A percentile compares a stretch with the other conserved stretches of the same genome.
phyloP scores from a whole-genome alignment of 306 rosid genomes.

The Rosa lucieae region DNA sequence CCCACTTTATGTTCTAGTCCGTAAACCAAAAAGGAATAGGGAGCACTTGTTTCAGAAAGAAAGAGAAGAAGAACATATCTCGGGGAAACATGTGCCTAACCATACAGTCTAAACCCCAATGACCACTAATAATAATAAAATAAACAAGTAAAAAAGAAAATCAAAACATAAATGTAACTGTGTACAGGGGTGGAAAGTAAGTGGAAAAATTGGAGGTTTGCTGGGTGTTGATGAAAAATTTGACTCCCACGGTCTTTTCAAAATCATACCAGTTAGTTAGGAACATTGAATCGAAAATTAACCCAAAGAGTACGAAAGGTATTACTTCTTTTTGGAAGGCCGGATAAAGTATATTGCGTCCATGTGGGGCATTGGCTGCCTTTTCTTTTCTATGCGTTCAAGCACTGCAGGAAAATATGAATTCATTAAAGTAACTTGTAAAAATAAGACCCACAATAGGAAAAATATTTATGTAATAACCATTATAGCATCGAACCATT shows the following conservation, averaged over 20 bases:
- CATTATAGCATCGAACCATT: neutral
- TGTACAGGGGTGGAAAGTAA: neutral
- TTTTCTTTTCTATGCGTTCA: conserved; percentile 80
- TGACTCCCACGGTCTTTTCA: neutral
- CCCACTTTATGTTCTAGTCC: neutral
- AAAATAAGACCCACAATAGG: conserved; percentile 5
- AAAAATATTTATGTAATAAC: neutral
- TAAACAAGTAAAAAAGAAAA: too few relatives aligned
- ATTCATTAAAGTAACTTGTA: neutral
- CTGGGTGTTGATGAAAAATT: neutral
- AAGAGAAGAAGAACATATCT: neutral
- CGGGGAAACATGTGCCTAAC: too few relatives aligned
- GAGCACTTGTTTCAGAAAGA: neutral
- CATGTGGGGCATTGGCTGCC: conserved; percentile 88
- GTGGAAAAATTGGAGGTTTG: neutral
- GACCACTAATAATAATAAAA: too few relatives aligned
- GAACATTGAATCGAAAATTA: neutral
- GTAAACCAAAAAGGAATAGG: neutral
- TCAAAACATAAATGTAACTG: too few relatives aligned
- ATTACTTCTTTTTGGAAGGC: conserved; percentile 84
- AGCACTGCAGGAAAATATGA: conserved; percentile 63
- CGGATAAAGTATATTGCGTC: conserved; percentile 96
- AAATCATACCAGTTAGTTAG: neutral
- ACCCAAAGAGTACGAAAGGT: conserved; percentile 16
- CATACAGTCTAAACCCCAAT: too few relatives aligned